A percentile compares a stretch with the other conserved stretches of the same genome.
Evolutionary conservation across 2,329 filamentous ascomycete species (phyloP).

Genomic region (Aureobasidium sp.): DNA sequence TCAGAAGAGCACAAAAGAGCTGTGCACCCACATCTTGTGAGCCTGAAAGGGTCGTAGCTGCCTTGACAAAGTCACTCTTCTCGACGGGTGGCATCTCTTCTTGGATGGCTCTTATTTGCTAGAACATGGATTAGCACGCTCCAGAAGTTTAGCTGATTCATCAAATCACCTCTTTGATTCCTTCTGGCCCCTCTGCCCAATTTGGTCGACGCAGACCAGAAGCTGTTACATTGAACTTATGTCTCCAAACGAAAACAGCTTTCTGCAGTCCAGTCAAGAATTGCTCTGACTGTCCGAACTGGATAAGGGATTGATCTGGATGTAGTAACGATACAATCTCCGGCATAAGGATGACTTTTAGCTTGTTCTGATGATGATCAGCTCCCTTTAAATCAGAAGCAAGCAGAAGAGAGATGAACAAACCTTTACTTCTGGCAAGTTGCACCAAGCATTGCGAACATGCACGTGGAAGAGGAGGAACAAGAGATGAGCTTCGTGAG

Average conservation of each 20-base stretch:
- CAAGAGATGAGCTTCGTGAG: slow-evolving; percentile 82
- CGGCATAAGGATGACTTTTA: slow-evolving; percentile 57
- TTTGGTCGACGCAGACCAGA: slow-evolving; percentile 60
- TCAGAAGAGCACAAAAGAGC: slow-evolving; percentile 78
- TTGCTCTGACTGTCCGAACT: slow-evolving; percentile 67
- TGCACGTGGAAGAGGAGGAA: slow-evolving; percentile 73
- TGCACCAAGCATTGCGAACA: slow-evolving; percentile 81
- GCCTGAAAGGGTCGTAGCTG: slow-evolving; percentile 61
- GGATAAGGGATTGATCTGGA: slow-evolving; percentile 56
- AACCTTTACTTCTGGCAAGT: slow-evolving; percentile 30
- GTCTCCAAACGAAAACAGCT: slow-evolving; percentile 57
- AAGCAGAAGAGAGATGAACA: background rate
- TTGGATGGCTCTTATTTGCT: slow-evolving; percentile 9
- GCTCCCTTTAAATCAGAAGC: background rate
- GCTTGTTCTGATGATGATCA: slow-evolving; percentile 25
- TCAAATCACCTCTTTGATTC: slow-evolving; percentile 13
- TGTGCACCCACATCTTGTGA: slow-evolving; percentile 87
- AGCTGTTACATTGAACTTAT: slow-evolving; percentile 61
- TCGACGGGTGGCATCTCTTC: slow-evolving; percentile 46
- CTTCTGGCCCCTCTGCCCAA: slow-evolving; percentile 63
- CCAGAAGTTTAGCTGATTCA: background rate
- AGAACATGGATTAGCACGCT: slow-evolving; percentile 11
- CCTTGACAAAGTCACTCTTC: slow-evolving; percentile 61
- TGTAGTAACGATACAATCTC: slow-evolving; percentile 60
- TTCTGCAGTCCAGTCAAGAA: slow-evolving; percentile 72